These are phyloP conservation scores for Pseudonitzschia multistriata DNA, from an alignment of 108 stramenopile species.

Conservation along the genomic window DNA sequence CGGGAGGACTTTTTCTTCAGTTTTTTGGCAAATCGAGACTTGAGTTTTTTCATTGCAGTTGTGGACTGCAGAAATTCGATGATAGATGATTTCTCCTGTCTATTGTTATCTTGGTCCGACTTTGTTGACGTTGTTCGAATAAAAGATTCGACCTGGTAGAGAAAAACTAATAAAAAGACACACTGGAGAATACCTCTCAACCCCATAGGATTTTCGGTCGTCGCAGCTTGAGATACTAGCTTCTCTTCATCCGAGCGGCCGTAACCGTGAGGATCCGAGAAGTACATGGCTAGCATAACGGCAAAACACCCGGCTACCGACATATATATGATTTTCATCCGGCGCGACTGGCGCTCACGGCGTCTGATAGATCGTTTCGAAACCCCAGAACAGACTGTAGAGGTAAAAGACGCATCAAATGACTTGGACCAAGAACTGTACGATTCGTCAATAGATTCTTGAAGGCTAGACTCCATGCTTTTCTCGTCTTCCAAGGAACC, in stretches of 20 bases:
- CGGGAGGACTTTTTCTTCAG: conserved; percentile 10
- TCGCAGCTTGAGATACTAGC: conserved; percentile 11
- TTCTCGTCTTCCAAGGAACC: conserved; percentile 3
- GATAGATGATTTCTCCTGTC: conserved; percentile 24
- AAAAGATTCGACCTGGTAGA: conserved; percentile 35
- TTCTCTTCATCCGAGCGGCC: not conserved
- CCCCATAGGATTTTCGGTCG: conserved; percentile 34
- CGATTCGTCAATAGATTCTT: conserved; percentile 38
- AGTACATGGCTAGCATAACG: conserved; percentile 28
- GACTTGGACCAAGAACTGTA: conserved; percentile 41
- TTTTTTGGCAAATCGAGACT: conserved; percentile 24
- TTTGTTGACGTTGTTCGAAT: conserved; percentile 8
- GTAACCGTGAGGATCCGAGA: conserved; percentile 26
- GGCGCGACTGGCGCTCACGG: conserved; percentile 29
- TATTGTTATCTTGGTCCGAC: not conserved
- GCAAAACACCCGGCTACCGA: conserved; percentile 18
- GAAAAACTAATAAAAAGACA: conserved; percentile 26
- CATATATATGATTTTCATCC: conserved; percentile 28
- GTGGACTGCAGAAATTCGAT: conserved; percentile 25
- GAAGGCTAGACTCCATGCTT: conserved; percentile 17
- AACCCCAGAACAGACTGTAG: conserved; percentile 29
- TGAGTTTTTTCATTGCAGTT: conserved; percentile 28
- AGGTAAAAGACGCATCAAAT: conserved; percentile 38
- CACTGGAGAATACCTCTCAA: conserved; percentile 34
- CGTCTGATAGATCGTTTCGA: conserved; percentile 30